Base-by-base conservation (phyloP, 1,284 basidiomycete genomes). In the Ceratobasidium sp. region DNA sequence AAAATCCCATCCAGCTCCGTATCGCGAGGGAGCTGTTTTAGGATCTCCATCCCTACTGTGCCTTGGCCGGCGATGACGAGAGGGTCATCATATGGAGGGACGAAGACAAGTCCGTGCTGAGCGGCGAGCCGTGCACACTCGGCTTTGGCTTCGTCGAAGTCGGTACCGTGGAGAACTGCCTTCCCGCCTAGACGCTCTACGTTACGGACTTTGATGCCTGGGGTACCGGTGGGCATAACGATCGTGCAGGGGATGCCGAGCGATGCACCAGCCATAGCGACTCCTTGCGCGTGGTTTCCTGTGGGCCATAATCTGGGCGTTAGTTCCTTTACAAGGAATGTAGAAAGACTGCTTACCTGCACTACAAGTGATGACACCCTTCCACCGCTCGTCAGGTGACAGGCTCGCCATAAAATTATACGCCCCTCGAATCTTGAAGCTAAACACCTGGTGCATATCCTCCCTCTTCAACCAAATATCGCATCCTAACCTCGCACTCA, bases 271-370 rank as follows among this genome's bases (percentile, higher is more conserved):
- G 97, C 96, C 71, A 99, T 88, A 1, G 98, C 98, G 50, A 99
- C 98, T 33, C 98, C 98, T 83, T 99, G 98, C 0, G 98, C 98
- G 83, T 99, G 98, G 81, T 99, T 99, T 27, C 98, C 97, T 94
- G 82, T 5, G 75, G 11, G 53, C 74, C 22, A 1, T 15, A 47
- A n/a, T 44, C 24, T 9, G 33, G 50, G 29, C 24, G n/a, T 27
- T n/a, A 53, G 36, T 2, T 29, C 3, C 9, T 51, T 15, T 19
- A 14, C 29, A 29, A 31, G 51, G 15, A 31, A 22, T 29, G 11
- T 50, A n/a, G 19, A 19, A 53, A 19, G 19, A 54, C 53, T 41
- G n/a, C 93, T 89, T 84, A 97, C 96, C 96, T 75, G 97, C 98
- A 81, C 95, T 97, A 82, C 97, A 99, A 51, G 98, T 99, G 74